Percentiles rank a stretch among this genome's conserved stretches.
phyloP scores from a whole-genome alignment of 768 basidiomycete species.

The Boletus rubescentipes region DNA sequence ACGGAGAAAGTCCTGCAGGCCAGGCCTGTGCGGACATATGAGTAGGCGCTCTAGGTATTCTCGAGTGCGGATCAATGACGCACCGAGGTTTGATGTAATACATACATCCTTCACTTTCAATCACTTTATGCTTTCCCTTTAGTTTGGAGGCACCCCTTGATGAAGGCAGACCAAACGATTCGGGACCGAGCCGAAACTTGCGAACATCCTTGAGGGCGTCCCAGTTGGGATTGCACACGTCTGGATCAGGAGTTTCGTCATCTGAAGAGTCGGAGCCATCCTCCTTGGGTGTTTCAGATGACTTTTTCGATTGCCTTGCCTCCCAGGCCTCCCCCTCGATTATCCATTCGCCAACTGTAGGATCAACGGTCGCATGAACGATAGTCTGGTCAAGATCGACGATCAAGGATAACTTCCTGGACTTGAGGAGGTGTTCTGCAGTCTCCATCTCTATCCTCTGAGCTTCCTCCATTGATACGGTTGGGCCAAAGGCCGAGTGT shows the following conservation, averaged over 20 bases:
- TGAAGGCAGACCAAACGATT: conserved; percentile 54
- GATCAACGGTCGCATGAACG: conserved; percentile 97
- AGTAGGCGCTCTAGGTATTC: not conserved
- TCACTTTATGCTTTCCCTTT: conserved; percentile 61
- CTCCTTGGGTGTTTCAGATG: conserved; percentile 33
- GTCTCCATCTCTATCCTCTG: conserved; percentile 84
- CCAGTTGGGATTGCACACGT: conserved; percentile 89
- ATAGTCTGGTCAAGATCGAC: conserved; percentile 99
- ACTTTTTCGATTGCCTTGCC: conserved; percentile 48
- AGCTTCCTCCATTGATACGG: conserved; percentile 91
- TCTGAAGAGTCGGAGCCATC: conserved; percentile 36
- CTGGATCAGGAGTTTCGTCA: conserved; percentile 43
- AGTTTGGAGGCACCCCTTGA: conserved; percentile 38
- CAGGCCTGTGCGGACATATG: conserved; percentile 52
- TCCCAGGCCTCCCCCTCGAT: conserved; percentile 82
- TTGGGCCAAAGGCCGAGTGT: conserved; percentile 87
- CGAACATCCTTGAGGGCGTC: conserved; percentile 88
- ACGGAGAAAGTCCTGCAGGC: conserved; percentile 76
- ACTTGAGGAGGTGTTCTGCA: conserved; percentile 70
- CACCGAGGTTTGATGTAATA: conserved; percentile 99
- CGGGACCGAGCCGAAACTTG: conserved; percentile 85
- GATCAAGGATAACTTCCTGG: conserved; percentile 86
- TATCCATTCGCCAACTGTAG: conserved; percentile 98
- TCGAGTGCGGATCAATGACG: conserved; percentile 22
- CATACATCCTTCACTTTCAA: conserved; percentile 82